phyloP scores from a whole-genome alignment of 2,329 filamentous ascomycete genomes.

The Scytalidium sp. region DNA sequence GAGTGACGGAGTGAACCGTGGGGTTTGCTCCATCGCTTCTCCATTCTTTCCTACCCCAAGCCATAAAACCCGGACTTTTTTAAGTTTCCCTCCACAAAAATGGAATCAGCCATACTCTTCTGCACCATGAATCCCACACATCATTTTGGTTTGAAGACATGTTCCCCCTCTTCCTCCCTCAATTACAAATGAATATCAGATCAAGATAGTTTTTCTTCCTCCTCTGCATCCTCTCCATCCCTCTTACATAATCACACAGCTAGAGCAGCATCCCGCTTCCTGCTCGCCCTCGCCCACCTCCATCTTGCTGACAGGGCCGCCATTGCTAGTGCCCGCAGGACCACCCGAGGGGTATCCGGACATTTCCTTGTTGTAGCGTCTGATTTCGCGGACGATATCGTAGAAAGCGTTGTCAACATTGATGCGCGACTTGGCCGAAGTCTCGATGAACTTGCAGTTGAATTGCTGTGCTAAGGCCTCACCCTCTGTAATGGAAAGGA shows the following conservation, averaged over 20 bases:
- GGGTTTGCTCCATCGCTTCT: not conserved
- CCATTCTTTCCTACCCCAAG: not conserved
- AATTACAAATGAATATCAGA: not conserved
- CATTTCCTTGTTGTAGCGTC: slow-evolving; percentile 98
- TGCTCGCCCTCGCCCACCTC: slow-evolving; percentile 69
- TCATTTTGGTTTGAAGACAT: slow-evolving; percentile 1
- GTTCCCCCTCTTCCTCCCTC: not conserved
- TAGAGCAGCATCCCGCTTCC: slow-evolving; percentile 76
- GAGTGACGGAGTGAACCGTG: not conserved
- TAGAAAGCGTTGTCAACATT: slow-evolving; percentile 99
- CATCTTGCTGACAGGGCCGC: slow-evolving; percentile 48
- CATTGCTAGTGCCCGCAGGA: slow-evolving; percentile 56
- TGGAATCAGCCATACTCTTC: not conserved
- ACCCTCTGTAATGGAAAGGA: slow-evolving; percentile 64
- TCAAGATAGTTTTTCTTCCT: not conserved
- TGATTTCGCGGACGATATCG: slow-evolving; percentile 96
- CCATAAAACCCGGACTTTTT: not conserved
- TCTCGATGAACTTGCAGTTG: slow-evolving; percentile 98
- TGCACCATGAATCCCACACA: not conserved
- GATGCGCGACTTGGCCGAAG: slow-evolving; percentile 95
- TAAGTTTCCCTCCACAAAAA: not conserved
- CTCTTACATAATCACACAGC: slow-evolving; percentile 82
- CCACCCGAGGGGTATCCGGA: slow-evolving; percentile 77
- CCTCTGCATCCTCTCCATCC: not conserved
- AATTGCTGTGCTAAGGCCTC: slow-evolving; percentile 82